Base-by-base conservation (phyloP, 345 rosid genomes). In the Gossypium ekmanianum region DNA sequence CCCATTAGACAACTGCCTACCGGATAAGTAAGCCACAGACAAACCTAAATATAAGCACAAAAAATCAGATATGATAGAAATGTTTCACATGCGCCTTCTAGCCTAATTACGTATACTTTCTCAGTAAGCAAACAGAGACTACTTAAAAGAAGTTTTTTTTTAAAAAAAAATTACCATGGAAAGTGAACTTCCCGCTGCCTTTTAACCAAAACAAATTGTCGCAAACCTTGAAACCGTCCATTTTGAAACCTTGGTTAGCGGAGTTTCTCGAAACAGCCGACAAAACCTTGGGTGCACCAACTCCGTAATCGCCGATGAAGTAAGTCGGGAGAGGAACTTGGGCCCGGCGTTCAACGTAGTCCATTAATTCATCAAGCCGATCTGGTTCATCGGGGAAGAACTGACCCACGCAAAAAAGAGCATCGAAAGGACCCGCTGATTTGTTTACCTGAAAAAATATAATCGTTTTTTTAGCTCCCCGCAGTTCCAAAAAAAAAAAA, bases 141-240 rank as follows among this genome's bases (percentile, higher is more conserved):
- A 39, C 14, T 44, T 45, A 14, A 45, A 26, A 58, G 14, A 73
- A 41, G 39, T 45, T 4, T 29, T 29, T 7, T 2, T 18, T 18
- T 18, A 3, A 20, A 1, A 4, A 24, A 59, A 16, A 27, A 13
- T 18, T 81, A 94, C 97, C 93, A 11, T 81, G 87, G 52, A 94
- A 82, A 29, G 79, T 88, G 87, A 92, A 92, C 77, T 89, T 94
- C 77, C 97, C 98, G 75, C 98, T 91, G 86, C 97, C 97, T 81
- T 88, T 87, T 65, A 94, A 84, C 98, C 97, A 94, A 76, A 74
- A 88, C 56, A 92, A 81, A 67, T 92, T 92, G 64, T 85, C 79
- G 24, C 85, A 81, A 59, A 94, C 79, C 80, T 84, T 81, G 34
- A 92, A 73, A 0, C 97, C 93, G 59, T 91, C 98, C 90, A 89